phyloP scores from a whole-genome alignment of 2,329 filamentous ascomycete genomes.

The Ciborinia camelliae region DNA sequence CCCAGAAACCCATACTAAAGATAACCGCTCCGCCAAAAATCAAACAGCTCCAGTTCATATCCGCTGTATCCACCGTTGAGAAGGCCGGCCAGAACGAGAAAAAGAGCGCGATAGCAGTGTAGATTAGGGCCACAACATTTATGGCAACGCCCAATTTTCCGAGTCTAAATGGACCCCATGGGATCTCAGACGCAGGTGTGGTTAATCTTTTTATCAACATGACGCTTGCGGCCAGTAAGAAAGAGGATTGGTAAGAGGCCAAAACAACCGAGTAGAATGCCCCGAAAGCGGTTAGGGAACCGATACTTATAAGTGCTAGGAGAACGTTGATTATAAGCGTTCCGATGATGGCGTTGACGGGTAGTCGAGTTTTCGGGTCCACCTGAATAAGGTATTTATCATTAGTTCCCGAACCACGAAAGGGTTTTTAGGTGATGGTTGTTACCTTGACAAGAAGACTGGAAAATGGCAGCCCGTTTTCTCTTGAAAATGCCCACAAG shows the following conservation, averaged over 20 bases:
- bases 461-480: conserved; percentile 14
- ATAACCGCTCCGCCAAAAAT: conserved; percentile 14
- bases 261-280: conserved; percentile 18
- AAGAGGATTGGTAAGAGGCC: conserved; percentile 19
- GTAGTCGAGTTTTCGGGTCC: conserved; percentile 9
- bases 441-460: conserved; percentile 1
- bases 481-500: conserved; percentile 17
- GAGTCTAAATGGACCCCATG: conserved; percentile 19
- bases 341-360: conserved; percentile 13
- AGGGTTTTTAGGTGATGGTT: too few relatives aligned
- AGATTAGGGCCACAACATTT: conserved; percentile 16
- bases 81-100: conserved; percentile 20
- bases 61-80: neutral
- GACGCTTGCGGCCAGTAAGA: conserved; percentile 14
- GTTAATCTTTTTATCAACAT: conserved; percentile 21
- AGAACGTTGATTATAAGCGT: conserved; percentile 15
- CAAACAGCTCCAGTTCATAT: conserved; percentile 18
- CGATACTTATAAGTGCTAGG: conserved; percentile 14
- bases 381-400: conserved; percentile 3
- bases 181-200: conserved; percentile 12
- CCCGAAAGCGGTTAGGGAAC: conserved; percentile 10
- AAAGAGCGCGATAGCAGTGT: conserved; percentile 13
- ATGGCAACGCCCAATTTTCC: conserved; percentile 13
- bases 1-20: conserved; percentile 16
- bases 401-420: neutral